Evolutionary conservation across 768 basidiomycete species (phyloP), one percentile per base, ranked within the genome.

Genomic region (Piloderma croceum): DNA sequence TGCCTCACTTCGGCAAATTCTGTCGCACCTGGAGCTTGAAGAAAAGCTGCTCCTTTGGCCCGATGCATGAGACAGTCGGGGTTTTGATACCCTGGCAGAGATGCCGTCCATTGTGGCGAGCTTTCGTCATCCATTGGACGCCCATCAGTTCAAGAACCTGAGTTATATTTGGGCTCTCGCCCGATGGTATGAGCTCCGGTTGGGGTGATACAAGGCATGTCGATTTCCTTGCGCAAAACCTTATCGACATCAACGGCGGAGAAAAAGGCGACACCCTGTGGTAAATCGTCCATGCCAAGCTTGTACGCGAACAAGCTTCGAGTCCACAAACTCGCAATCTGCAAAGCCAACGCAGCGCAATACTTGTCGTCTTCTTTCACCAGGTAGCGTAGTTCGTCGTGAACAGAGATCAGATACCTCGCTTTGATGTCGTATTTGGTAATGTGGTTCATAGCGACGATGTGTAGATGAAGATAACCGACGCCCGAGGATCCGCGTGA

Each of bases 401-500:
- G 96, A 2, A 97, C 92, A 7, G 92, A 97, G 36, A 98, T 83
- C 33, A 99, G 81, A 61, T 94, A 99, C 6, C 96, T 77, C 2
- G 93, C 93, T 9, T 84, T 54, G 54, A 98, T 96, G 49, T 75
- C 64, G 65, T 93, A 98, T 39, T 77, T 81, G 33, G 63, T 60
- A 41, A 83, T 80, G 58, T 94, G 73, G 45, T 91, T 79, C 93
- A 97, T 98, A 5, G 90, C 77, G 35, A 93, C 90, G 53, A 99
- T 90, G 44, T 98, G 76, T 27, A 99, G 79, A 54, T 99, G 96
- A 7, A 98, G 81, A 57, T 99, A 98, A 61, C 97, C 96, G 31
- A 98, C 94, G 3, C 94, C 96, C 0, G 92, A 96, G 3, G 93
- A 97, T 54, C 97, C 94, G 5, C 96, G 79, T 5, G 91, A 96